phyloP scores from a whole-genome alignment of 2,329 filamentous ascomycete genomes.

The Parascedosporium putredinis region DNA sequence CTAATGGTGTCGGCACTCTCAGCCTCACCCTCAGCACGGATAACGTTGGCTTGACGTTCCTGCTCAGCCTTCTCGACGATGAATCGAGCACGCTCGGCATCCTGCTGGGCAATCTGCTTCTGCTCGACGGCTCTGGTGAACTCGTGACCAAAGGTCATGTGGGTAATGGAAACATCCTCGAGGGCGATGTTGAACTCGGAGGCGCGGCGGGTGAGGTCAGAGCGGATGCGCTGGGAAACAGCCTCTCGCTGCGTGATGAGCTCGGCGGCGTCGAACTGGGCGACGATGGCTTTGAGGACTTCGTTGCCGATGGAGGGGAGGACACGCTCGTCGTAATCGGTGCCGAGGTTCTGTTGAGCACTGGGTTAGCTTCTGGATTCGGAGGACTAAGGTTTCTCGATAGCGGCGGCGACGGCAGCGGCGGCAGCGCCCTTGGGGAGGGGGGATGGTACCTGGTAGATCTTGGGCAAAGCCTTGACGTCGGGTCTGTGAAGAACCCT shows the following conservation, averaged over 20 bases:
- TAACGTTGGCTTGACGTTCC: slow-evolving; percentile 96
- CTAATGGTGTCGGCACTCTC: slow-evolving; percentile 93
- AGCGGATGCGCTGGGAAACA: slow-evolving; percentile 87
- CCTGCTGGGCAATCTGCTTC: slow-evolving; percentile 99
- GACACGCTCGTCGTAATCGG: slow-evolving; percentile 97
- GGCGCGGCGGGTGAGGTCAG: slow-evolving; percentile 84
- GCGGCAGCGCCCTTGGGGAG: neutral
- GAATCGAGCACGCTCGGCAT: slow-evolving; percentile 93
- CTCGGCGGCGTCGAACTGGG: slow-evolving; percentile 96
- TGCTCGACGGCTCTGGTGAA: slow-evolving; percentile 98
- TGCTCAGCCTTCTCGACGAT: slow-evolving; percentile 98
- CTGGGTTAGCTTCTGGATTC: neutral
- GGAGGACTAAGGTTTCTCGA: too few relatives aligned
- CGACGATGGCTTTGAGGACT: slow-evolving; percentile 96
- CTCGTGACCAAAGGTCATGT: slow-evolving; percentile 99
- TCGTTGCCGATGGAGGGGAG: slow-evolving; percentile 98
- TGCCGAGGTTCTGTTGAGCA: slow-evolving; percentile 71
- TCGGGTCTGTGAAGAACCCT: slow-evolving; percentile 91
- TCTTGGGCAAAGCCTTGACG: slow-evolving; percentile 85
- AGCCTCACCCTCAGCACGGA: slow-evolving; percentile 93
- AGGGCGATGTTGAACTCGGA: slow-evolving; percentile 98
- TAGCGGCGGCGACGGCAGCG: too few relatives aligned
- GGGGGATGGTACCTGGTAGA: slow-evolving; percentile 69
- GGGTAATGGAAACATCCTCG: slow-evolving; percentile 97
- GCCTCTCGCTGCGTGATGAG: slow-evolving; percentile 98